A percentile compares a stretch with the other conserved stretches of the same genome.
Evolutionary conservation across 2,329 filamentous ascomycete species (phyloP).

Genomic region (Escovopsis weberi): DNA sequence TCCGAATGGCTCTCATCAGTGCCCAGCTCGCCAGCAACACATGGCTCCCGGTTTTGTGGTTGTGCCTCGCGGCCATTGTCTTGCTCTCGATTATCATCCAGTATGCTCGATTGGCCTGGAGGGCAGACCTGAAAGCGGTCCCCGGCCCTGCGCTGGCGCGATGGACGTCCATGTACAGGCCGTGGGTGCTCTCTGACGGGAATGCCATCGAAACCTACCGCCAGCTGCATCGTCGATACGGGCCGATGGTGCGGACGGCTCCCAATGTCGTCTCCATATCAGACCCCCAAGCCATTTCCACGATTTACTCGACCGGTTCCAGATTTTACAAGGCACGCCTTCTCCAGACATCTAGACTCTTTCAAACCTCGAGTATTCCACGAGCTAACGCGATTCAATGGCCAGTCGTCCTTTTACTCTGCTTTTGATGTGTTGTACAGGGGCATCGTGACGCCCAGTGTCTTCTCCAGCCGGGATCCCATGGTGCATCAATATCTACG

Average conservation of each 20-base stretch:
- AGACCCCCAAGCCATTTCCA: conserved; percentile 56
- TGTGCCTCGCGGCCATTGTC: background rate
- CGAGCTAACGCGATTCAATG: conserved; percentile 34
- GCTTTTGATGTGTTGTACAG: conserved; percentile 61
- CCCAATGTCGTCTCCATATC: conserved; percentile 63
- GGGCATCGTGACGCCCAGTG: conserved; percentile 50
- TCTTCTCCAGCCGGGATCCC: conserved; percentile 63
- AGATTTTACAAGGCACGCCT: conserved; percentile 57
- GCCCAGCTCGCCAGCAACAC: too few relatives aligned
- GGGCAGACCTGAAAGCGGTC: background rate
- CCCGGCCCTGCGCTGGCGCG: background rate
- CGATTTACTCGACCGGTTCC: conserved; percentile 72
- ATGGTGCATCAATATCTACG: conserved; percentile 62
- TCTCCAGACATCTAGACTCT: background rate
- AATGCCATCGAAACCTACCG: conserved; percentile 35
- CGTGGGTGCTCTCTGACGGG: conserved; percentile 16
- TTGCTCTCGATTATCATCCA: background rate
- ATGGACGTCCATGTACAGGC: background rate
- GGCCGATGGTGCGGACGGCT: conserved; percentile 59
- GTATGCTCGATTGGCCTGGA: background rate
- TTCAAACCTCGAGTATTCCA: conserved; percentile 8
- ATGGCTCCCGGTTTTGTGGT: too few relatives aligned
- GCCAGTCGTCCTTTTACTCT: conserved; percentile 63
- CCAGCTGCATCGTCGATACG: conserved; percentile 52
- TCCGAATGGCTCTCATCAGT: too few relatives aligned